Evolutionary conservation across 495 filamentous ascomycete genomes (phyloP).

Genomic region (Corynascus novoguineensis): DNA sequence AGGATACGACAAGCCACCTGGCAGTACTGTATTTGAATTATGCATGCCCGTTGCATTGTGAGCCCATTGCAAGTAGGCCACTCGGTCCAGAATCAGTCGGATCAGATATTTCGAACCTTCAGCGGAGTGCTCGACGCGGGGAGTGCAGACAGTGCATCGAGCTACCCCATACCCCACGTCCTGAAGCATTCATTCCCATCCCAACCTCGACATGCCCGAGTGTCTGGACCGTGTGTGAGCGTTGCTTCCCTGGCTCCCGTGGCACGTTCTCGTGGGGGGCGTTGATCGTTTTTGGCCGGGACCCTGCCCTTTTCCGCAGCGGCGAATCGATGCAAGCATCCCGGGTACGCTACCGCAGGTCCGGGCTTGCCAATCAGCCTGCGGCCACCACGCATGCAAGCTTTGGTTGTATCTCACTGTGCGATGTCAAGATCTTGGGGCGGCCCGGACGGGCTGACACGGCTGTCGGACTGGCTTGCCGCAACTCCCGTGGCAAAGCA

Average conservation of each 20-base stretch:
- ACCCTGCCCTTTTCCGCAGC: background rate
- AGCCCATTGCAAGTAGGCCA: too few relatives aligned
- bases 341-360: slow-evolving; percentile 12
- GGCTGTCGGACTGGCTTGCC: background rate
- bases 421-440: background rate
- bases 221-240: background rate
- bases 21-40: too few relatives aligned
- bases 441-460: background rate
- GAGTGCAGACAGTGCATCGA: background rate
- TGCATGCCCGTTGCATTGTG: too few relatives aligned
- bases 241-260: too few relatives aligned
- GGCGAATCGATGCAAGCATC: background rate
- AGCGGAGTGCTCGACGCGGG: background rate
- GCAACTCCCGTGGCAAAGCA: background rate
- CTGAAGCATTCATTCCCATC: background rate
- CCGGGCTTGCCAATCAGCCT: background rate
- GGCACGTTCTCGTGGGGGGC: slow-evolving; percentile 5
- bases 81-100: too few relatives aligned
- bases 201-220: background rate
- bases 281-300: background rate
- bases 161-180: background rate
- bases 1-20: too few relatives aligned
- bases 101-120: background rate
- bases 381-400: background rate
- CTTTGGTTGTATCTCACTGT: background rate